These are phyloP conservation scores for Chaetomiaceae sp. DNA, from an alignment of 2,329 filamentous ascomycete genomes.

Conservation along the genomic window DNA sequence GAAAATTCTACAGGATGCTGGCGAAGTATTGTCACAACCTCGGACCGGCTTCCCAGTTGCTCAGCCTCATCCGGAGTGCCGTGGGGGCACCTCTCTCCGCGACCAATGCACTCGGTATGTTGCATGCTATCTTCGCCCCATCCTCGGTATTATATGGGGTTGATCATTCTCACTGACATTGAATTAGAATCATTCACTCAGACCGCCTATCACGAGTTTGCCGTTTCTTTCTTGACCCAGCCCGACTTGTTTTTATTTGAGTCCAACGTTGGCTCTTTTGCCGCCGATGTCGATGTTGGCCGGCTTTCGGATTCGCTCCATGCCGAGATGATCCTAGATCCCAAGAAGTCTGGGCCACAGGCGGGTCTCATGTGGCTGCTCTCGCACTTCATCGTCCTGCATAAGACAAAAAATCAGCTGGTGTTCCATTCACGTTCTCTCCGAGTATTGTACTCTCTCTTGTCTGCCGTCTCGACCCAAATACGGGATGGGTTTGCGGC, in stretches of 20 bases:
- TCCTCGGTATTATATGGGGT: not conserved
- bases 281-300: conserved; percentile 36
- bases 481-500: conserved; percentile 43
- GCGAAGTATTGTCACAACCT: conserved; percentile 34
- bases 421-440: conserved; percentile 42
- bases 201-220: conserved; percentile 36
- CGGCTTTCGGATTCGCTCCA: conserved; percentile 42
- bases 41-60: conserved; percentile 21
- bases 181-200: conserved; percentile 17
- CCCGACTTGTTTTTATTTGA: conserved; percentile 40
- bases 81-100: conserved; percentile 31
- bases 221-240: conserved; percentile 37
- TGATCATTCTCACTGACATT: conserved; percentile 11
- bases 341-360: conserved; percentile 29
- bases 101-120: conserved; percentile 18
- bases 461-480: conserved; percentile 48
- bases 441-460: conserved; percentile 49
- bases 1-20: conserved; percentile 40
- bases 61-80: conserved; percentile 28
- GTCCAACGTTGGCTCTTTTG: conserved; percentile 35
- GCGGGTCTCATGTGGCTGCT: conserved; percentile 58
- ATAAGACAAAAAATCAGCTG: conserved; percentile 36
- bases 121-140: not conserved
- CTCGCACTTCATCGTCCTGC: conserved; percentile 61
- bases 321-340: conserved; percentile 31